Base-by-base conservation (phyloP, 352 stramenopile genomes). In the Pythium vanterpoolii region DNA sequence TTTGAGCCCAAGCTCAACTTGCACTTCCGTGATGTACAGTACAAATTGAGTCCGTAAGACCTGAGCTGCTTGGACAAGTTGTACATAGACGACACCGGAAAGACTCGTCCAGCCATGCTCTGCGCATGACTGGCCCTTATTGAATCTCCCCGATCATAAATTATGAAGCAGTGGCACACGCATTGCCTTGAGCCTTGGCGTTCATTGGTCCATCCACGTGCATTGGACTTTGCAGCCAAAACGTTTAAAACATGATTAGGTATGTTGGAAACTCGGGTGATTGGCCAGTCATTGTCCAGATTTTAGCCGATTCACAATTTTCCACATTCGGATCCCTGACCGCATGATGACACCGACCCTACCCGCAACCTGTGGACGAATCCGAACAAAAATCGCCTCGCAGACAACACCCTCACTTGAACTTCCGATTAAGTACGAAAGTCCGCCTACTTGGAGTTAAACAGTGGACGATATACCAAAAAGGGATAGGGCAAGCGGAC, bases 311-410 rank as follows among this genome's bases (percentile, higher is more conserved):
- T 60, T 38, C 63, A 67, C 40, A 62, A 44, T 34, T 24, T 36
- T 50, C 31, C 10, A 26, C 18, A 34, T 26, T 33, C 3, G 26
- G 53, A 60, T 60, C 53, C 45, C 28, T 33, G 21, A 1, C 27
- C 23, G 23, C n/a, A 55, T 28, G 51, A 66, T 55, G 40, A 45
- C 44, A 21, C n/a, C 36, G 44, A 7, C 64, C 63, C 57, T 64
- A 69, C 23, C 23, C 65, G n/a, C 34, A 16, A 33, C 26, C 46
- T 72, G 65, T 72, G 65, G 65, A 72, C 65, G 65, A 72, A 72
- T 55, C 24, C 13, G 23, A 13, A 42, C 43, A 49, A 11, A 36
- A 36, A 11, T 16, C 19, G 21, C 43, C 8, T 13, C 10, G 4
- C 10, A 11, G 6, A 13, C 38, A 2, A 34, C 48, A 14, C 10